phyloP scores from a whole-genome alignment of 176 grass and related monocot species.

The Cymbopogon citratus region DNA sequence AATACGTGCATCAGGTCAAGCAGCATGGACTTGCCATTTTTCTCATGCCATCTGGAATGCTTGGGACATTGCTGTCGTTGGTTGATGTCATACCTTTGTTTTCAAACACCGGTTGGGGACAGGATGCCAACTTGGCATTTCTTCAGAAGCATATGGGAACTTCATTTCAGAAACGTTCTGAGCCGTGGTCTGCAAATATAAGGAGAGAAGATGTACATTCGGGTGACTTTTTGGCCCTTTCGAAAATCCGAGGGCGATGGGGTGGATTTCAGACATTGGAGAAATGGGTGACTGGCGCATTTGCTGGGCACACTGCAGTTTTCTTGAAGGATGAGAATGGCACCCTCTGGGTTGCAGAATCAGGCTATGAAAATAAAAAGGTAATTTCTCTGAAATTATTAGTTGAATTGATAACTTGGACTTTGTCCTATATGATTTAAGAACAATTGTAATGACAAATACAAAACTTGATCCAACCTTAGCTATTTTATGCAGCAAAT shows the following conservation, averaged over 20 bases:
- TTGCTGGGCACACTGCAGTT: conserved; percentile 94
- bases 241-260: conserved; percentile 93
- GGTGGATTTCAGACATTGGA: conserved; percentile 94
- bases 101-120: conserved; percentile 89
- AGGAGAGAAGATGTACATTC: conserved; percentile 69
- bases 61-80: conserved; percentile 82
- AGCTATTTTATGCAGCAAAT: neutral
- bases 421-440: neutral
- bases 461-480: neutral
- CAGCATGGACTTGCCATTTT: conserved; percentile 91
- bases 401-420: neutral
- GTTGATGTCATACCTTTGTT: conserved; percentile 85
- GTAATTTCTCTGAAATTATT: conserved; percentile 13
- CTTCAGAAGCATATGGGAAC: conserved; percentile 92
- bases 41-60: conserved; percentile 95
- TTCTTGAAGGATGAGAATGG: conserved; percentile 87
- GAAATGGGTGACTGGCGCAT: conserved; percentile 98
- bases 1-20: conserved; percentile 55
- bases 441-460: neutral
- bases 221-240: conserved; percentile 87
- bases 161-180: conserved; percentile 63
- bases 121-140: conserved; percentile 90
- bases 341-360: conserved; percentile 87
- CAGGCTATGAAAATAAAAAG: conserved; percentile 93
- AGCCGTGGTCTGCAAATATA: conserved; percentile 58